Percentiles rank a stretch among this genome's conserved stretches.
These are phyloP conservation scores for Lipomyces chichibuensis DNA, from an alignment of 805 yeast species.

Conservation along the genomic window DNA sequence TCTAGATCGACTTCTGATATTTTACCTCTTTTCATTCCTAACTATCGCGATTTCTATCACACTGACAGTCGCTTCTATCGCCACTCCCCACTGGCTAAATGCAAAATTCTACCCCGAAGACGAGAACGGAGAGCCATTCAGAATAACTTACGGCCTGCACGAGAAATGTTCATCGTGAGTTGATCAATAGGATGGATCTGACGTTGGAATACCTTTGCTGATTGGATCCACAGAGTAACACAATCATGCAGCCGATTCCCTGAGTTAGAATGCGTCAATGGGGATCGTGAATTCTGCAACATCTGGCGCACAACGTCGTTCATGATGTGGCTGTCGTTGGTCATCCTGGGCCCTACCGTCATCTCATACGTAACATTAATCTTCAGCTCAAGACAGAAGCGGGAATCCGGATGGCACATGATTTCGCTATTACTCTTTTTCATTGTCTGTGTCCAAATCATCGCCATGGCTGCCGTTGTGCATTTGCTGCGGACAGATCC, in stretches of 20 bases:
- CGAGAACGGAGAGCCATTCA: slow-evolving; percentile 12
- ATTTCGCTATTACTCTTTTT: slow-evolving; percentile 19
- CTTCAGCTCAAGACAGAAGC: slow-evolving; percentile 17
- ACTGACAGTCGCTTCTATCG: slow-evolving; percentile 25
- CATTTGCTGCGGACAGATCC: slow-evolving; percentile 18
- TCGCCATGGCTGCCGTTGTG: slow-evolving; percentile 21
- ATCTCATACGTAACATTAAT: slow-evolving; percentile 24
- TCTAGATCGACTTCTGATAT: slow-evolving; percentile 21
- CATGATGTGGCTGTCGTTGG: slow-evolving; percentile 31
- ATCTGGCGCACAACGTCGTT: slow-evolving; percentile 32
- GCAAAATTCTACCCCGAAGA: slow-evolving; percentile 23
- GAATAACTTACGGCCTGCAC: slow-evolving; percentile 28
- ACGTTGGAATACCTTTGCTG: background rate
- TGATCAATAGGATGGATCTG: background rate
- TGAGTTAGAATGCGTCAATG: slow-evolving; percentile 17
- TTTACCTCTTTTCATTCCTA: slow-evolving; percentile 22
- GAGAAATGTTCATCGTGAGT: slow-evolving; percentile 31
- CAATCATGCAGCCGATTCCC: slow-evolving; percentile 26
- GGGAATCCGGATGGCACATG: slow-evolving; percentile 29
- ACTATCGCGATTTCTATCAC: slow-evolving; percentile 14
- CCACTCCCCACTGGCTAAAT: slow-evolving; percentile 29
- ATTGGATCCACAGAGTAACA: slow-evolving; percentile 14
- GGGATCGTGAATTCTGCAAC: slow-evolving; percentile 30
- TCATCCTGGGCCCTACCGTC: slow-evolving; percentile 23
- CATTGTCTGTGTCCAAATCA: slow-evolving; percentile 21